Conservation (phyloP, 2,329 filamentous ascomycete species). For the Plectosphaerella plurivora region DNA sequence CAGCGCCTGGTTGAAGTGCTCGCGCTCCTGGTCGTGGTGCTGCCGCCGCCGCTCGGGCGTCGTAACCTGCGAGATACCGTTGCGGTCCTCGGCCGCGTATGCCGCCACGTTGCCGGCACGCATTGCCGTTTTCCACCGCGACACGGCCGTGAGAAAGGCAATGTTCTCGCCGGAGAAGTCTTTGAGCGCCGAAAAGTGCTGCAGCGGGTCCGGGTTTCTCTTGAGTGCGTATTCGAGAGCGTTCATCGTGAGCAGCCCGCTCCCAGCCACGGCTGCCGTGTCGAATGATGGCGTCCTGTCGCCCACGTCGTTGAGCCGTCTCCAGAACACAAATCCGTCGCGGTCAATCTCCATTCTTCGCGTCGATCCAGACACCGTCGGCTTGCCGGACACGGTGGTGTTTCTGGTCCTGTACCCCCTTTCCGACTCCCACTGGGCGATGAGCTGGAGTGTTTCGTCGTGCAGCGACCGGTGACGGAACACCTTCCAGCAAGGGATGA, state of each 20-base stretch:
- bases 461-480: constrained; percentile 36
- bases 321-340: constrained; percentile 14
- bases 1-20: constrained; percentile 43
- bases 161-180: constrained; percentile 58
- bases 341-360: constrained; percentile 12
- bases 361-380: constrained; percentile 22
- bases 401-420: constrained; percentile 14
- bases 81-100: not conserved
- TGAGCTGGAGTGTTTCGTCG: constrained; percentile 43
- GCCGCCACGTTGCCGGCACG: not conserved
- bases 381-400: constrained; percentile 11
- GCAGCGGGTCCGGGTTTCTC: constrained; percentile 39
- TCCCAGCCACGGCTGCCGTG: constrained; percentile 17
- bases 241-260: constrained; percentile 47
- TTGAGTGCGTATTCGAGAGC: constrained; percentile 45
- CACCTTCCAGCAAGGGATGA: constrained; percentile 58
- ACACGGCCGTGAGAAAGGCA: constrained; percentile 45
- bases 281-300: constrained; percentile 21
- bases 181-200: constrained; percentile 46
- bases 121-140: constrained; percentile 34
- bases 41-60: constrained; percentile 2
- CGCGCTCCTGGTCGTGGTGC: constrained; percentile 31
- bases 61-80: not conserved
- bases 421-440: constrained; percentile 42
- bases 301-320: constrained; percentile 31